Evolutionary conservation across 2,329 filamentous ascomycete genomes (phyloP), one percentile per base, ranked within the genome.

Genomic region (Diplodia mutila): DNA sequence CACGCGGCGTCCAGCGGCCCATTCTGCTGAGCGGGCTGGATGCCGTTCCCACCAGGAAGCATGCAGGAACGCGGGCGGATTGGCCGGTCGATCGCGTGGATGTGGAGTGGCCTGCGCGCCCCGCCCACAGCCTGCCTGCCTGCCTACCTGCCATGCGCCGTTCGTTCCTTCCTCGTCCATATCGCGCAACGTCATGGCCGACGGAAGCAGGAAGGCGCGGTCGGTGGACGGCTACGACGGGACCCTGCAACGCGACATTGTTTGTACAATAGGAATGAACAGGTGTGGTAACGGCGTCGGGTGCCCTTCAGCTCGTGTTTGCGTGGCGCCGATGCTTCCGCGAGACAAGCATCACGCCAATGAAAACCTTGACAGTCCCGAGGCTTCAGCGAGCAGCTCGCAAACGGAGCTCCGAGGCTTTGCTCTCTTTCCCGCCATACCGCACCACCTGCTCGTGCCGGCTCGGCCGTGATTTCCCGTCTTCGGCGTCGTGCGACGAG

Each of bases 221-320:
- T 8, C 6, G 29, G 29, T 29, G 12, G 7, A 27, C 34, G 34
- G 54, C 11, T 25, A 14, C 18, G 12, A 48, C 39, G 57, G 39
- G 55, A 61, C 57, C 39, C 57, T 61, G 55, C 55, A 61, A 61
- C 55, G 55, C 55, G 55, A 61, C 55, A 39, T 48, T 23, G 55
- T 32, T 32, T 32, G 29, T 32, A n/a, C n/a, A n/a, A n/a, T 32
- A 32, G 5, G 29, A 8, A 8, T 21, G 8, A 16, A 34, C n/a
- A 25, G 23, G 48, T 51, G 48, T 51, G 48, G 48, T 51, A n/a
- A 27, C 52, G 4, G 23, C 14, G 34, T 18, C 34, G 21, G 39
- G 39, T 18, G 39, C 16, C 21, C 34, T 27, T 18, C 54, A 59
- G 54, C 34, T 59, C 54, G 54, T 59, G 54, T 59, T 21, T 27